phyloP scores from a whole-genome alignment of 192 early-diverging fungal genomes.

The Mycoemilia scoparia region DNA sequence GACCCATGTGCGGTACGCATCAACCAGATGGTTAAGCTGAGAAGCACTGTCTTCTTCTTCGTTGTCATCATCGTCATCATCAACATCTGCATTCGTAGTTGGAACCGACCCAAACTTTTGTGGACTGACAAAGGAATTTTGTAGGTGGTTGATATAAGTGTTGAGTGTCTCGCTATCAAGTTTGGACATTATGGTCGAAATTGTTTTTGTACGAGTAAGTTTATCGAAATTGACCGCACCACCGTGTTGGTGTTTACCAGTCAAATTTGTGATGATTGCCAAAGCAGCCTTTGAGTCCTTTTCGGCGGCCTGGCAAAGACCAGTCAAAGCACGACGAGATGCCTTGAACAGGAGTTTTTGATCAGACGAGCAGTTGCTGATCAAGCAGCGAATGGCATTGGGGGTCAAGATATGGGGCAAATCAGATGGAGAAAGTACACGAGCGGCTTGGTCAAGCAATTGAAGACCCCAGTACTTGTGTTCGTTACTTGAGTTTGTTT shows the following conservation, averaged over 20 bases:
- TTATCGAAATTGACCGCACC: slow-evolving; percentile 37
- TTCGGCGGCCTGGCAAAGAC: slow-evolving; percentile 32
- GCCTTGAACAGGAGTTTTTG: slow-evolving; percentile 64
- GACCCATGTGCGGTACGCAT: slow-evolving; percentile 55
- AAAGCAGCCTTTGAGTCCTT: slow-evolving; percentile 51
- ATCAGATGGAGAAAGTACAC: slow-evolving; percentile 31
- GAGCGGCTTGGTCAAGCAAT: slow-evolving; percentile 40
- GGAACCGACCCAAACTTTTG: slow-evolving; percentile 5
- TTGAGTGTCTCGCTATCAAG: slow-evolving; percentile 49
- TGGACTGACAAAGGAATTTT: slow-evolving; percentile 43
- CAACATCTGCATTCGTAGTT: slow-evolving; percentile 7
- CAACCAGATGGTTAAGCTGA: too few relatives aligned
- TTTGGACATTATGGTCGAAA: slow-evolving; percentile 53
- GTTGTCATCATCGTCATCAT: slow-evolving; percentile 14
- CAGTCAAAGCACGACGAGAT: slow-evolving; percentile 28
- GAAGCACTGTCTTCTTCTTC: slow-evolving; percentile 6
- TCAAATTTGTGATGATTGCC: slow-evolving; percentile 60
- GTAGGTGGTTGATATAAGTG: slow-evolving; percentile 56
- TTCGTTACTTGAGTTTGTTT: slow-evolving; percentile 54
- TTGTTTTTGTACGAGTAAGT: slow-evolving; percentile 52
- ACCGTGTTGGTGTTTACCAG: slow-evolving; percentile 52
- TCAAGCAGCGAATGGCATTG: slow-evolving; percentile 69
- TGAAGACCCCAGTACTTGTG: slow-evolving; percentile 83
- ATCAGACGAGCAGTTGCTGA: slow-evolving; percentile 64
- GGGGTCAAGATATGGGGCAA: slow-evolving; percentile 57